phyloP scores from a whole-genome alignment of 2,329 filamentous ascomycete species.

The Penicillium griseofulvum region DNA sequence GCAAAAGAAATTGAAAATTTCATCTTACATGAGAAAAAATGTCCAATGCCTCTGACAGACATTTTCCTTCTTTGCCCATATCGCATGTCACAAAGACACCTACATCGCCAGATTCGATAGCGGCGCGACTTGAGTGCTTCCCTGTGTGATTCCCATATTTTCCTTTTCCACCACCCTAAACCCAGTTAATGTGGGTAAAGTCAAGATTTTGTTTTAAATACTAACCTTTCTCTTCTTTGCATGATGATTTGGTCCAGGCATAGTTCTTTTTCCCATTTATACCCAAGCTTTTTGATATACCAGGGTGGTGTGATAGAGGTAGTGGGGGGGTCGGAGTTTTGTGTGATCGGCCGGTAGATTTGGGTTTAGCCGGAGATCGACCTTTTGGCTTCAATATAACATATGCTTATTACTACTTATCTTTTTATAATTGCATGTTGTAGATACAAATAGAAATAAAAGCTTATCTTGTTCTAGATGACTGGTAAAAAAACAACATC shows the following conservation, averaged over 20 bases:
- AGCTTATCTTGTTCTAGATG: neutral
- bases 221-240: slow-evolving; percentile 38
- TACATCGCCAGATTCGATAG: slow-evolving; percentile 51
- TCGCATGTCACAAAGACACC: slow-evolving; percentile 65
- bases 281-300: slow-evolving; percentile 3
- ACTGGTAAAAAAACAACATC: neutral
- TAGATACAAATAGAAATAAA: too few species aligned
- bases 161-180: slow-evolving; percentile 22
- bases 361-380: slow-evolving; percentile 21
- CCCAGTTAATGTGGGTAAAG: neutral
- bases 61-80: slow-evolving; percentile 60
- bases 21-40: slow-evolving; percentile 54
- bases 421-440: too few species aligned
- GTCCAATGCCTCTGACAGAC: slow-evolving; percentile 56
- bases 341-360: slow-evolving; percentile 17
- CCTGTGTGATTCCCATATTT: slow-evolving; percentile 33
- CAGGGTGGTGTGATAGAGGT: neutral
- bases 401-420: neutral
- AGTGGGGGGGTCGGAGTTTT: slow-evolving; percentile 15
- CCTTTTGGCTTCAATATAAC: neutral
- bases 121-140: slow-evolving; percentile 24
- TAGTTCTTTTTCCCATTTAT: slow-evolving; percentile 30
- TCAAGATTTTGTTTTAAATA: neutral
- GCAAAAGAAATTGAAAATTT: neutral
- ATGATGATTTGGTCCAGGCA: slow-evolving; percentile 26